Base-by-base conservation (phyloP, 2,329 filamentous ascomycete genomes). In the Xylariaceae sp. region DNA sequence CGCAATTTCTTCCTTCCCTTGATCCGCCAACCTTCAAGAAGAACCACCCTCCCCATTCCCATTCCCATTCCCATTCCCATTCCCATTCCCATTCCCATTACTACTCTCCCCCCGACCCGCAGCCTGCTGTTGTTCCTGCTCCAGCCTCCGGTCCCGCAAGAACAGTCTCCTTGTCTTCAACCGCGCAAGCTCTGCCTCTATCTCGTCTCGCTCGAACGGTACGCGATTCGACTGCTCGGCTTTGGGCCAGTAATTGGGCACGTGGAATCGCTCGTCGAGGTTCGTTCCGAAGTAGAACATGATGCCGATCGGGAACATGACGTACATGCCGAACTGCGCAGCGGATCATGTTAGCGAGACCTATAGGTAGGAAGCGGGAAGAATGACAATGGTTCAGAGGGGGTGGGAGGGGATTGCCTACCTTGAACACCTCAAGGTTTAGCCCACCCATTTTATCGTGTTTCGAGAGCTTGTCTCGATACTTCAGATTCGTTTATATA, bases 261-360 rank as follows among this genome's bases (percentile, higher is more conserved):
- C 88, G 38, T 79, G 73, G 75, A 98, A 98, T 54, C 89, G 85
- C 56, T 85, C 79, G 70, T 98, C 93, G 64, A 98, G 88, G 69
- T 98, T 98, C 45, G 91, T 95, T 65, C 93, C 93, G 69, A 97
- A 98, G 75, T 98, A 98, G 77, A 94, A 97, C 93, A 98, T 98
- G 76, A 93, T 91, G 59, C 88, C 90, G 62, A 98, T 97, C 16
- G 93, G 93, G 71, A 98, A 98, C 79, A 96, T 85, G 73, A 98
- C 85, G 74, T 98, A 98, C 79, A 94, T 88, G 73, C 92, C 91
- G 68, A 98, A 98, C 92, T 96, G 52, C 45, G 14, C 19, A 14
- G 16, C 22, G 20, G 14, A 14, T 14, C n/a, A 14, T 37, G 21
- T 17, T 20, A 16, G 12, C 20, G 3, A 12, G 35, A 22, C 8